Conservation (phyloP, 768 basidiomycete genomes). For the Wakefieldia striispora region DNA sequence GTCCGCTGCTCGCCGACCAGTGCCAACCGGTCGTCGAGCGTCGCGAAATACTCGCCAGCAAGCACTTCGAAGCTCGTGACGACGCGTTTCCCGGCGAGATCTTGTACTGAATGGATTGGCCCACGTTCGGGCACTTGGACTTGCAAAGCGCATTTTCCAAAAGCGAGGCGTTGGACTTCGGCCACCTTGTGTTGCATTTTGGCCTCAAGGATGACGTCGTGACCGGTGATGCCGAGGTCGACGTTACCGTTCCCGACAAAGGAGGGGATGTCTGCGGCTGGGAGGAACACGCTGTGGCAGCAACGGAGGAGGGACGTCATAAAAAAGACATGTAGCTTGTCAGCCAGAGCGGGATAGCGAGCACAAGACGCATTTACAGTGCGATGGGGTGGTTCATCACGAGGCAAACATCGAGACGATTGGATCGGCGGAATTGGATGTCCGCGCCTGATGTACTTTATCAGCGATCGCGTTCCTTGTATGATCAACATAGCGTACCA, state of each 20-base stretch:
- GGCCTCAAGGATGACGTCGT: slow-evolving; percentile 94
- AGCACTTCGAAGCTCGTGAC: slow-evolving; percentile 96
- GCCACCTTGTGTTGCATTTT: slow-evolving; percentile 75
- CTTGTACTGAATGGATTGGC: slow-evolving; percentile 65
- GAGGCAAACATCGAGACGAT: slow-evolving; percentile 90
- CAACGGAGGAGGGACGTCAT: background rate
- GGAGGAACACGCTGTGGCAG: slow-evolving; percentile 80
- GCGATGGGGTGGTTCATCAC: slow-evolving; percentile 92
- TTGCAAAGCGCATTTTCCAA: slow-evolving; percentile 88
- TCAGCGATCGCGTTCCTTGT: background rate
- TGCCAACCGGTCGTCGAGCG: slow-evolving; percentile 54
- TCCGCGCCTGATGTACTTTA: slow-evolving; percentile 67
- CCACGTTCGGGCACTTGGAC: slow-evolving; percentile 87
- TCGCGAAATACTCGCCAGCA: slow-evolving; percentile 71
- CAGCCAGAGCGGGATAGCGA: background rate
- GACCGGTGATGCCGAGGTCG: slow-evolving; percentile 95
- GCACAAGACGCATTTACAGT: slow-evolving; percentile 55
- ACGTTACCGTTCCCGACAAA: slow-evolving; percentile 98
- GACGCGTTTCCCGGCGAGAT: slow-evolving; percentile 86
- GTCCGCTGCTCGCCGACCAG: slow-evolving; percentile 62
- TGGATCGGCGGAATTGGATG: slow-evolving; percentile 86
- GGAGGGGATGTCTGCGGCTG: slow-evolving; percentile 95
- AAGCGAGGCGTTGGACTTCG: slow-evolving; percentile 80
- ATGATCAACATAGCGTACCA: slow-evolving; percentile 42
- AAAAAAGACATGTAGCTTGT: too few relatives aligned